Evolutionary conservation across 345 rosid species (phyloP).

Genomic region (Durio zibethinus): DNA sequence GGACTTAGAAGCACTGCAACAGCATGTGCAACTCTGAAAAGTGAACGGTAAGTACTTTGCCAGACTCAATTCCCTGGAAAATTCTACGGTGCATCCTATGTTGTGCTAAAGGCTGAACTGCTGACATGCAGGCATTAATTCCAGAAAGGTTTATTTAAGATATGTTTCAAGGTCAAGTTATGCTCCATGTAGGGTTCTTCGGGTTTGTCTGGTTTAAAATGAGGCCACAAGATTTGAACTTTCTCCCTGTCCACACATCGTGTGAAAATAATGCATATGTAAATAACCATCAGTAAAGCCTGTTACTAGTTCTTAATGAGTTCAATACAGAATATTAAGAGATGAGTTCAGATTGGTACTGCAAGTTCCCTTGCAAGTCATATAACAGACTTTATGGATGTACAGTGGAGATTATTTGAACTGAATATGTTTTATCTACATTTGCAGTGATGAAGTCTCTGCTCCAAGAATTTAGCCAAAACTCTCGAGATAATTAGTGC

Average conservation of each 20-base stretch:
- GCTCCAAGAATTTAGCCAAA: not conserved
- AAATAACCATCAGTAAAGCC: not conserved
- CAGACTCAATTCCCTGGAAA: not conserved
- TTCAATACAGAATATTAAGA: not conserved
- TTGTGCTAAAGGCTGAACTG: not conserved
- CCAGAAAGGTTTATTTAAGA: not conserved
- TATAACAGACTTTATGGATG: not conserved
- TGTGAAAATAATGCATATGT: not conserved
- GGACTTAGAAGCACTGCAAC: not conserved
- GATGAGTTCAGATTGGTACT: not conserved
- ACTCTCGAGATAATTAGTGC: not conserved
- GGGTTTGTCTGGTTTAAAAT: not conserved
- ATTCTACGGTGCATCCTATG: not conserved
- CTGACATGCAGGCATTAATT: not conserved
- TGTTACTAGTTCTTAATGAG: not conserved
- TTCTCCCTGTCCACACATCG: not conserved
- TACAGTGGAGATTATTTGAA: not conserved
- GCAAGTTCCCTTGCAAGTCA: not conserved
- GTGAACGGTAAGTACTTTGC: not conserved
- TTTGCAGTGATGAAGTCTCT: not conserved
- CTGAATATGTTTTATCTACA: not conserved
- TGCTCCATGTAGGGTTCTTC: not conserved
- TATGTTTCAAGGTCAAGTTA: not conserved
- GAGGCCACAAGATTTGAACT: not conserved
- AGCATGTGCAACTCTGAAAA: not conserved